Evolutionary conservation across 2,329 filamentous ascomycete species (phyloP).

Genomic region (Aspergillus thermomutatus): DNA sequence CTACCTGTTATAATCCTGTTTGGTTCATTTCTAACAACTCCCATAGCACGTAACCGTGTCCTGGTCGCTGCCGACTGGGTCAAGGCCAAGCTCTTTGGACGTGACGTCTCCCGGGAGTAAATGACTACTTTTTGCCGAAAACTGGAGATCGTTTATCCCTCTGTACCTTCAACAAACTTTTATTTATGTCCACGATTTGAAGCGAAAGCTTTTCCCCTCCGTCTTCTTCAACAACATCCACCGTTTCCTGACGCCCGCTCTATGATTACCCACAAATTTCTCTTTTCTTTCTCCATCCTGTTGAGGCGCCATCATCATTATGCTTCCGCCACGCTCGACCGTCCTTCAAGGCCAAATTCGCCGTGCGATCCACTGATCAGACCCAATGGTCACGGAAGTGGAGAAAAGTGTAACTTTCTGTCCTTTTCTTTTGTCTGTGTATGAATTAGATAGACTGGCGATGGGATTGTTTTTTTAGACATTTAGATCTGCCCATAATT

Average conservation of each 20-base stretch:
- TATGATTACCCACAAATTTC: not conserved
- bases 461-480: constrained; percentile 16
- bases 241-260: not conserved
- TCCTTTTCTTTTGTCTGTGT: constrained; percentile 16
- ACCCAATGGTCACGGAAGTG: not conserved
- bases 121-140: constrained; percentile 3
- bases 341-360: not conserved
- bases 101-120: constrained; percentile 67
- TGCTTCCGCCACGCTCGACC: not conserved
- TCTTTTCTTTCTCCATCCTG: not conserved
- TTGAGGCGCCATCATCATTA: not conserved
- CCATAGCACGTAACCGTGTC: constrained; percentile 81
- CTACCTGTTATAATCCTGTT: not conserved
- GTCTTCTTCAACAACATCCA: not conserved
- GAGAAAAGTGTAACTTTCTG: constrained; percentile 9
- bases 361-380: not conserved
- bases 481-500: constrained; percentile 2
- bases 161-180: constrained; percentile 11
- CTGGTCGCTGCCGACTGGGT: constrained; percentile 92
- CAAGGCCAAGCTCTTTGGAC: constrained; percentile 94
- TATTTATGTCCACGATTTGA: constrained; percentile 7
- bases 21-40: constrained; percentile 10
- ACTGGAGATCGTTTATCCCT: not conserved
- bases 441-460: constrained; percentile 29
- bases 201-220: not conserved